Evolutionary conservation across 371 early-diverging fungal species (phyloP).

Genomic region (Mortierella sp.): DNA sequence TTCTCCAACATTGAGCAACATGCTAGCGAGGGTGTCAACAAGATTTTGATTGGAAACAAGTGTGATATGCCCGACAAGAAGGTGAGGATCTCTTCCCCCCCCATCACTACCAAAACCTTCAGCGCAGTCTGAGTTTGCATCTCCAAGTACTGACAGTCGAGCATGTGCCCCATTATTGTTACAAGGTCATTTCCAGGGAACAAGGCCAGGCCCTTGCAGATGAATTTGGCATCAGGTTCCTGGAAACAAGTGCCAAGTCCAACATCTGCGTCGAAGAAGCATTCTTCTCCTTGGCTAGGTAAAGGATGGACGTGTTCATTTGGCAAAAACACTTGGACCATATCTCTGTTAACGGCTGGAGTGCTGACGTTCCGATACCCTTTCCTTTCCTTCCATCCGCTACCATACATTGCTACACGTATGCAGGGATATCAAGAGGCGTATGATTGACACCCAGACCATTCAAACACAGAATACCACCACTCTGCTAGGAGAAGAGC

Average conservation of each 20-base stretch:
- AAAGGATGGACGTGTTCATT: slow-evolving; percentile 7
- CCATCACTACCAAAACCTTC: no score
- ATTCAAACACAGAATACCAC: slow-evolving; percentile 53
- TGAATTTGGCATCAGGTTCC: slow-evolving; percentile 88
- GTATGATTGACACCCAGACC: slow-evolving; percentile 69
- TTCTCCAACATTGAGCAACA: slow-evolving; percentile 98
- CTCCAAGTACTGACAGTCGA: no score
- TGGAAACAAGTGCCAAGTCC: slow-evolving; percentile 97
- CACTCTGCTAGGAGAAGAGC: slow-evolving; percentile 47
- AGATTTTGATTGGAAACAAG: slow-evolving; percentile 99
- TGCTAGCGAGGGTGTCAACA: slow-evolving; percentile 96
- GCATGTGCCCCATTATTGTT: not conserved
- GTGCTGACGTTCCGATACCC: no score
- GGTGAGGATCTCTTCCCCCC: slow-evolving; percentile 47
- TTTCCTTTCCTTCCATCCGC: not conserved
- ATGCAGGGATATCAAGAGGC: slow-evolving; percentile 72
- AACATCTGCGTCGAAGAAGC: slow-evolving; percentile 98
- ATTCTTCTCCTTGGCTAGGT: slow-evolving; percentile 96
- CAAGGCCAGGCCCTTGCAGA: slow-evolving; percentile 89
- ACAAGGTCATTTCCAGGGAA: slow-evolving; percentile 75
- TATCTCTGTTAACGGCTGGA: no score
- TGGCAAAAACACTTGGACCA: no score
- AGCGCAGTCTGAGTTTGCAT: no score
- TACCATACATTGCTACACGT: not conserved
- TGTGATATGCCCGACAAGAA: slow-evolving; percentile 93